phyloP scores from a whole-genome alignment of 2,329 filamentous ascomycete species.

The Venturia pyrina region DNA sequence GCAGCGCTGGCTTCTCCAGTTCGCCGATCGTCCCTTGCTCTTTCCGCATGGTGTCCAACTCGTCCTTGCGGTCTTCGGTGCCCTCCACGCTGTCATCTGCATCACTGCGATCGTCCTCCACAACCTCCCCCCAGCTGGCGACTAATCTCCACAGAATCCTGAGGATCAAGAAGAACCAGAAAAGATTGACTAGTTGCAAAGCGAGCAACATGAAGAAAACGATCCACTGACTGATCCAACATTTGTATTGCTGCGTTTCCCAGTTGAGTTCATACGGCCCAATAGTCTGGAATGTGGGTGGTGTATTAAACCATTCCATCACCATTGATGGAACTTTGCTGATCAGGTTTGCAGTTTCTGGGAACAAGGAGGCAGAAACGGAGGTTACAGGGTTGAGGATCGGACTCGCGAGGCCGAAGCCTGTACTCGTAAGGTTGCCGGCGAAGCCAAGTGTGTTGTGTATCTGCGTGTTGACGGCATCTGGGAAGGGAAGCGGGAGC shows the following conservation, averaged over 20 bases:
- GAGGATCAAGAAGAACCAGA: constrained; percentile 72
- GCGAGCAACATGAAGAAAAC: constrained; percentile 53
- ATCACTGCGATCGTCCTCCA: constrained; percentile 64
- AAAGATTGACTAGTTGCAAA: constrained; percentile 67
- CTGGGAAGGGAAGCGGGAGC: constrained; percentile 10
- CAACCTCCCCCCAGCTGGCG: constrained; percentile 40
- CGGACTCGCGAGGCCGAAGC: background rate
- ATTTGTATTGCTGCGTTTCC: constrained; percentile 70
- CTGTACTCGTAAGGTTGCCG: background rate
- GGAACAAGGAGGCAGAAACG: constrained; percentile 6
- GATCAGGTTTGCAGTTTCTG: background rate
- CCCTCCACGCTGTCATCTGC: constrained; percentile 52
- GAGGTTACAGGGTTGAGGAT: background rate
- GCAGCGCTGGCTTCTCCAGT: background rate
- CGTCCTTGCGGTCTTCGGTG: constrained; percentile 17
- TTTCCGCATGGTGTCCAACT: constrained; percentile 18
- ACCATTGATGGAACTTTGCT: background rate
- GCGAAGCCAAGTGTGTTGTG: background rate
- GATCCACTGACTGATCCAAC: constrained; percentile 57
- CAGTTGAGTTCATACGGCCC: constrained; percentile 69
- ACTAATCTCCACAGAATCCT: constrained; percentile 65
- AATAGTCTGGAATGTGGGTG: constrained; percentile 55
- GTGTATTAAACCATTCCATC: constrained; percentile 5
- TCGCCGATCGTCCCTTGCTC: constrained; percentile 4
- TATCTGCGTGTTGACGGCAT: constrained; percentile 9